A percentile compares a stretch with the other conserved stretches of the same genome.
Conservation (phyloP, 768 basidiomycete species). For the Botryobasidium botryosum region DNA sequence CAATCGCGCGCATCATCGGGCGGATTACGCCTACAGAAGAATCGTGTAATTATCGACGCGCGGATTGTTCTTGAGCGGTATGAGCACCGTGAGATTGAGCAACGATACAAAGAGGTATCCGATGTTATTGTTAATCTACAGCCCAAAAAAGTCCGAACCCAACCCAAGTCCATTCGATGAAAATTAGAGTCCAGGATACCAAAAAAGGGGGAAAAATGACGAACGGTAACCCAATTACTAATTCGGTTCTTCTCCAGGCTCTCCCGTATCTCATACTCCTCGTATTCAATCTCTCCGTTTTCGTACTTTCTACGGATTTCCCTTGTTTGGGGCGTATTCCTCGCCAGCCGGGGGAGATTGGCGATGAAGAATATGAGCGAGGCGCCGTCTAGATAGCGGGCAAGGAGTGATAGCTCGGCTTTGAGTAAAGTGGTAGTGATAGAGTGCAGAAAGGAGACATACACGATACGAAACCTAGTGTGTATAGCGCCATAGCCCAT, state of each 20-base stretch:
- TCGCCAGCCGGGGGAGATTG: slow-evolving; percentile 60
- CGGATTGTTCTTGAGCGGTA: slow-evolving; percentile 41
- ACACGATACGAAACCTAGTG: slow-evolving; percentile 58
- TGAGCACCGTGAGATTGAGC: slow-evolving; percentile 53
- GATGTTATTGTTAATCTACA: slow-evolving; percentile 55
- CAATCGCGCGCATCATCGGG: too few species aligned
- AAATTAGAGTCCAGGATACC: not conserved
- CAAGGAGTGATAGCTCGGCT: not conserved
- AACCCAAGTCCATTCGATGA: too few species aligned
- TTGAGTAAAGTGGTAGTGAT: not conserved
- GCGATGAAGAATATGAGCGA: slow-evolving; percentile 71
- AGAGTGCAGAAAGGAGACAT: slow-evolving; percentile 6
- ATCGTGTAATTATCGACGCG: slow-evolving; percentile 61
- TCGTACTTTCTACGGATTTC: slow-evolving; percentile 38
- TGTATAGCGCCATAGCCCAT: slow-evolving; percentile 58
- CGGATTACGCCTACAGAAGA: too few species aligned
- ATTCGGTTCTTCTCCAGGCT: slow-evolving; percentile 72
- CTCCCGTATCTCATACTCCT: slow-evolving; percentile 57
- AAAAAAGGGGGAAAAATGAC: slow-evolving; percentile 11
- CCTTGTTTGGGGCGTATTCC: slow-evolving; percentile 52
- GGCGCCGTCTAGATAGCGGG: slow-evolving; percentile 45
- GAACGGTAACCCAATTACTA: slow-evolving; percentile 66
- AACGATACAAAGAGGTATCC: slow-evolving; percentile 50
- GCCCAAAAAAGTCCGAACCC: too few species aligned
- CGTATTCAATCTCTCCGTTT: slow-evolving; percentile 36